Evolutionary conservation across 176 grass and related monocot species (phyloP).

Genomic region (Neostapfia colusana): DNA sequence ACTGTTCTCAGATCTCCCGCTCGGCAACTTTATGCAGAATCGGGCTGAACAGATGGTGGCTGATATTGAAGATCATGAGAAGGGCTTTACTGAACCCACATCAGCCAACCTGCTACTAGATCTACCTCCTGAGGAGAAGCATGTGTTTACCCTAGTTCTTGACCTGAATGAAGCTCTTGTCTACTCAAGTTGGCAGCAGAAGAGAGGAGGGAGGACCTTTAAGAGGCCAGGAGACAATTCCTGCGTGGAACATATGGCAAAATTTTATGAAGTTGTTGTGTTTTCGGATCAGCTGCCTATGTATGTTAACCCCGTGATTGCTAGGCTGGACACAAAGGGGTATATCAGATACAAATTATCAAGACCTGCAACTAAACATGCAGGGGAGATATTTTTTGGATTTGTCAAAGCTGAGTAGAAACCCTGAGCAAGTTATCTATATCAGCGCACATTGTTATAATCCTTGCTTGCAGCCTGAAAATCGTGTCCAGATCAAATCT

Average conservation of each 20-base stretch:
- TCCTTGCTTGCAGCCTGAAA: conserved; percentile 69
- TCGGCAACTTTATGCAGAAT: too few relatives aligned
- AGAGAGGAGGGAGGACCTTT: too few relatives aligned
- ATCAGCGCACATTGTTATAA: conserved; percentile 73
- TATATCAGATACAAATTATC: conserved; percentile 62
- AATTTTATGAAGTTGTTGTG: conserved; percentile 86
- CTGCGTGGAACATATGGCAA: conserved; percentile 71
- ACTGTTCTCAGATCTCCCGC: too few relatives aligned
- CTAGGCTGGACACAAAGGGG: conserved; percentile 72
- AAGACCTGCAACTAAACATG: conserved; percentile 80
- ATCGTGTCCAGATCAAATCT: conserved; percentile 67
- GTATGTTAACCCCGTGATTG: conserved; percentile 89
- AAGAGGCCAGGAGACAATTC: conserved; percentile 95
- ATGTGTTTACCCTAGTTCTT: too few relatives aligned
- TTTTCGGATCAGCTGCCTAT: conserved; percentile 84
- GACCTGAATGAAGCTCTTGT: too few relatives aligned
- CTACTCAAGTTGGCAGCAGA: too few relatives aligned
- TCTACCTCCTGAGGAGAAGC: conserved; percentile 65
- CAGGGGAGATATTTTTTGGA: conserved; percentile 93
- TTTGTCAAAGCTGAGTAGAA: conserved; percentile 91
- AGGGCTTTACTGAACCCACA: conserved; percentile 96
- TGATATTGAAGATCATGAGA: too few relatives aligned
- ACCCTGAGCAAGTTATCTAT: conserved; percentile 77
- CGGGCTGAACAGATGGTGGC: too few relatives aligned
- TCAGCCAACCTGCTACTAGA: conserved; percentile 92